phyloP scores from a whole-genome alignment of 1,284 basidiomycete genomes.

The Neonothopanus nambi region DNA sequence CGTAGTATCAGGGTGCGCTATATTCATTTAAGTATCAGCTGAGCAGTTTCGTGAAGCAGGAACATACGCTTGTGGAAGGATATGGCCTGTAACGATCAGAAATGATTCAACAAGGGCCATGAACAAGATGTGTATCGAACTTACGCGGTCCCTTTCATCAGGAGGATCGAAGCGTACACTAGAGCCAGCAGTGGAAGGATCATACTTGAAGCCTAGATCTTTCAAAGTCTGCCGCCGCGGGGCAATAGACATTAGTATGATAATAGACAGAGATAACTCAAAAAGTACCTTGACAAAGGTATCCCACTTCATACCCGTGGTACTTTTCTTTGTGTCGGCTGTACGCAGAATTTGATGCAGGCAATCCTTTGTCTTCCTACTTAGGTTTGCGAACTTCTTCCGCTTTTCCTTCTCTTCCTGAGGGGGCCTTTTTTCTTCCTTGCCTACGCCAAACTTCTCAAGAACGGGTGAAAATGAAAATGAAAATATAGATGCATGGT shows the following conservation, averaged over 20 bases:
- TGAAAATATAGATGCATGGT: slow-evolving; percentile 52
- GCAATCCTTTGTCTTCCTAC: slow-evolving; percentile 55
- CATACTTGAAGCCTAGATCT: slow-evolving; percentile 74
- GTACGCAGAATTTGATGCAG: slow-evolving; percentile 68
- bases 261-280: slow-evolving; percentile 3
- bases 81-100: slow-evolving; percentile 53
- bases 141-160: slow-evolving; percentile 47
- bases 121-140: slow-evolving; percentile 10
- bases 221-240: slow-evolving; percentile 57
- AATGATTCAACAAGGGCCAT: slow-evolving; percentile 11
- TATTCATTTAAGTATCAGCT: slow-evolving; percentile 3
- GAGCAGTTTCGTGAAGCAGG: background rate
- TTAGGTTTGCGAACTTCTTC: slow-evolving; percentile 55
- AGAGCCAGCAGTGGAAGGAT: slow-evolving; percentile 75
- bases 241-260: background rate
- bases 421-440: slow-evolving; percentile 28
- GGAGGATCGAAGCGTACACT: slow-evolving; percentile 81
- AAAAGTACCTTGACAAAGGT: slow-evolving; percentile 53
- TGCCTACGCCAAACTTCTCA: slow-evolving; percentile 45
- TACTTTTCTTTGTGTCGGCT: slow-evolving; percentile 54
- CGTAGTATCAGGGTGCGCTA: slow-evolving; percentile 74
- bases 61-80: slow-evolving; percentile 73
- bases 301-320: slow-evolving; percentile 73
- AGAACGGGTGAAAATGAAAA: slow-evolving; percentile 52
- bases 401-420: slow-evolving; percentile 43